phyloP scores from a whole-genome alignment of 2,329 filamentous ascomycete species.

The Colletotrichum costaricense region DNA sequence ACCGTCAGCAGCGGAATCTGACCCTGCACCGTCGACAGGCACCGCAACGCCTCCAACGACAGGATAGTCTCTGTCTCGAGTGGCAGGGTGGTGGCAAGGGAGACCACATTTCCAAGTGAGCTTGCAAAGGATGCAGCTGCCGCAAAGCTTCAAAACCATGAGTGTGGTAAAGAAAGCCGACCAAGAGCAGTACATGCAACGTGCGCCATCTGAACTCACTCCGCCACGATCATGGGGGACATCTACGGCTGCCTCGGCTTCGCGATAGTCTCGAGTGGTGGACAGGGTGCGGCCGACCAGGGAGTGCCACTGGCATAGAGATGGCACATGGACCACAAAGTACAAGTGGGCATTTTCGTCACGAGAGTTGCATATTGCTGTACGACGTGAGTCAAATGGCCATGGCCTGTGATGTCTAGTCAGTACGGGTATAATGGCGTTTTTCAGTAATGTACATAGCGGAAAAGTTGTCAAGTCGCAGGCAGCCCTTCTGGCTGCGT shows the following conservation, averaged over 20 bases:
- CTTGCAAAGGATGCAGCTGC: neutral
- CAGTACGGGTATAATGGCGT: slow-evolving; percentile 32
- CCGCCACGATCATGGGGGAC: neutral
- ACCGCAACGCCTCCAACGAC: slow-evolving; percentile 25
- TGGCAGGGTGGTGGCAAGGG: neutral
- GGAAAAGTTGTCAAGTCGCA: slow-evolving; percentile 29
- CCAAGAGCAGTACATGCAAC: neutral
- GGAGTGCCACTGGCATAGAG: neutral
- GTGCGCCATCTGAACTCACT: neutral
- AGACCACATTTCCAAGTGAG: neutral
- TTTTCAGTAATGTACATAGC: slow-evolving; percentile 34
- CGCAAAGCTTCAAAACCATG: neutral
- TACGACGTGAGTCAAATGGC: neutral
- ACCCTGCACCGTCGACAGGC: slow-evolving; percentile 23
- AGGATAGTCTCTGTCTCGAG: slow-evolving; percentile 1
- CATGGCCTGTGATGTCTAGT: slow-evolving; percentile 21
- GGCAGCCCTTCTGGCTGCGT: neutral
- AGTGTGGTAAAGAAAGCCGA: neutral
- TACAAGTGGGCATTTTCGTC: slow-evolving; percentile 6
- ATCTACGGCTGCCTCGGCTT: neutral
- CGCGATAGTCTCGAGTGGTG: slow-evolving; percentile 8
- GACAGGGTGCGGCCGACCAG: neutral
- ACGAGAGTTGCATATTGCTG: neutral
- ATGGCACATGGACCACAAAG: neutral
- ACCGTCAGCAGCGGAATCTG: slow-evolving; percentile 7